phyloP scores from a whole-genome alignment of 139 green algal genomes.

The Ettlia oleoabundans region DNA sequence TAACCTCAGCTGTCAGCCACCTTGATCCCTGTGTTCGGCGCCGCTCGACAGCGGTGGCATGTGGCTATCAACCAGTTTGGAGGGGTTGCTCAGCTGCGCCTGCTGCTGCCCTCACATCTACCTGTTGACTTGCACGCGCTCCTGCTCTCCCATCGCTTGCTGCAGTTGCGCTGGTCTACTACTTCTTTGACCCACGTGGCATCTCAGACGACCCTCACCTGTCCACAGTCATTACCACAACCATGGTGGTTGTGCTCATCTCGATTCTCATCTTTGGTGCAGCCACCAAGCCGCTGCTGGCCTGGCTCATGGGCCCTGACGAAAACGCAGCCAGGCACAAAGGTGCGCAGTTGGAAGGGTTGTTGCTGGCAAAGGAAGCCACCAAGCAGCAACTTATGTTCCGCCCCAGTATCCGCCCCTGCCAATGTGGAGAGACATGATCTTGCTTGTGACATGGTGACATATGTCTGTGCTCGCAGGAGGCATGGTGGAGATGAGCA shows the following conservation, averaged over 20 bases:
- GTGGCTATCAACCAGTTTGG: no score
- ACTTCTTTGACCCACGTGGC: slow-evolving; percentile 67
- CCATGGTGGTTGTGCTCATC: slow-evolving; percentile 74
- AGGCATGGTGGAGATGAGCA: slow-evolving; percentile 1
- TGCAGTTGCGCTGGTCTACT: slow-evolving; percentile 79
- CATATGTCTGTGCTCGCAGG: neutral
- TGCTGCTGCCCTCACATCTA: neutral
- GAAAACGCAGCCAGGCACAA: neutral
- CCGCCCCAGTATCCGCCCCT: no score
- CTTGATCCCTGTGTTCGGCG: no score
- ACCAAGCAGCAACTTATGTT: no score
- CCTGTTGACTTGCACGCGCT: neutral
- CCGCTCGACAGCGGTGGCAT: no score
- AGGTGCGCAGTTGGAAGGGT: no score
- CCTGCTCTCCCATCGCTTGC: neutral
- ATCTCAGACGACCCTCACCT: slow-evolving; percentile 49
- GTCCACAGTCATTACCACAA: slow-evolving; percentile 78
- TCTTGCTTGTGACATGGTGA: neutral
- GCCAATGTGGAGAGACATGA: neutral
- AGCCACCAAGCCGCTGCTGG: slow-evolving; percentile 76
- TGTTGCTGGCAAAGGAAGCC: no score
- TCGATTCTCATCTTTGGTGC: slow-evolving; percentile 65
- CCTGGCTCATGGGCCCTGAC: slow-evolving; percentile 41
- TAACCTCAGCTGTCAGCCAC: no score
- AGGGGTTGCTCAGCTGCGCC: neutral